Base-by-base conservation (phyloP, 2,329 filamentous ascomycete genomes). In the Hypoxylon rubiginosum region DNA sequence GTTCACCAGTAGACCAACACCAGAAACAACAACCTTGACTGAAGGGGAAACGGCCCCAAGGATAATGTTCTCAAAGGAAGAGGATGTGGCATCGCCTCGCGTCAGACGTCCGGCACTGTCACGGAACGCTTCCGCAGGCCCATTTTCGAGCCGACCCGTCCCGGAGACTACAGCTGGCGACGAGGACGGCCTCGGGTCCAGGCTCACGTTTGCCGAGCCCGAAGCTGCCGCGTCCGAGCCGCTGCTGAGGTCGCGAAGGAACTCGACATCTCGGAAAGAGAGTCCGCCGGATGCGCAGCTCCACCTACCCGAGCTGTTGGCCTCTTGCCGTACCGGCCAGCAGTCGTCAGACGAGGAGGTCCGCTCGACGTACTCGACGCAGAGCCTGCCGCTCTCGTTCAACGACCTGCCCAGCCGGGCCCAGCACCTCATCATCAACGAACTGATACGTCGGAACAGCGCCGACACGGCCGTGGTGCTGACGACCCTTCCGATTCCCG, bases 361-460 rank as follows among this genome's bases (percentile, higher is more conserved):
- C 73, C 77, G 49, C 6, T 74, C 81, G 4, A 78, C 81, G 15
- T 87, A 86, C 73, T 85, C 87, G 2, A 86, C 87, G 21, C 88
- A 90, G 56, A 84, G 87, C 2, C 79, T 93, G 3, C 86, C 92
- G 0, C 82, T 97, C 1, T 93, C 90, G 1, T 97, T 97, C 82
- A 97, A 97, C 72, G 92, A 97, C 74, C 82, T 97, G 3, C 93
- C 93, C 0, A 92, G 91, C 72, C 88, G 92, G 15, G 93, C 93
- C 1, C 93, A 97, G 76, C 92, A 97, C 77, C 80, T 97, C 36
- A 94, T 97, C 28, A 80, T 97, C 15, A 97, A 97, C 76, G 93
- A 97, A 77, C 81, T 97, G 69, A 94, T 97, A 82, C 83, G 85
- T 2, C 84, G 85, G 63, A 82, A 93, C 66, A 92, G 90, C 70